Conservation (phyloP, 2,329 filamentous ascomycete genomes). For the Cladosporium sp. region DNA sequence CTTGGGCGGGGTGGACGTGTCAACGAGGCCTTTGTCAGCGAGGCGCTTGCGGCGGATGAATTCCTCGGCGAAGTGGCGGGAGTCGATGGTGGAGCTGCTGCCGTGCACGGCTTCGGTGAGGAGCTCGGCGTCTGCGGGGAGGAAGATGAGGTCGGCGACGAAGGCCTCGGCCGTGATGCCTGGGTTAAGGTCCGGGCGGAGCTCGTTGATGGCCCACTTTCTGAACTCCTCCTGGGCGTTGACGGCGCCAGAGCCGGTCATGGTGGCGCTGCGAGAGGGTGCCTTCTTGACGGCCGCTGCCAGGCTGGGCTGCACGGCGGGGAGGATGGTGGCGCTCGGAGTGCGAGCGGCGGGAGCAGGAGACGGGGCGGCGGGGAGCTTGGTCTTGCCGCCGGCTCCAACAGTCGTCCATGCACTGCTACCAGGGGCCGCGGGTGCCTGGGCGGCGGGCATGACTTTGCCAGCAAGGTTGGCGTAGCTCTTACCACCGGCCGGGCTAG, state of each 20-base stretch:
- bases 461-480: conserved; percentile 92
- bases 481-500: conserved; percentile 59
- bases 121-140: conserved; percentile 73
- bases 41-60: conserved; percentile 90
- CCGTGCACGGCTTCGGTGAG: conserved; percentile 89
- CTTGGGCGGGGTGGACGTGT: conserved; percentile 52
- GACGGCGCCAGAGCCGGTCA: conserved; percentile 46
- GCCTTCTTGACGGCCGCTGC: conserved; percentile 32
- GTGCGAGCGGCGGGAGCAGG: conserved; percentile 44
- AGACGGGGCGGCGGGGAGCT: conserved; percentile 59
- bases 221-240: conserved; percentile 86
- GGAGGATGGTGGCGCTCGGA: conserved; percentile 42
- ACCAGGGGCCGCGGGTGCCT: conserved; percentile 44
- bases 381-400: conserved; percentile 87
- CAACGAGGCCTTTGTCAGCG: conserved; percentile 84
- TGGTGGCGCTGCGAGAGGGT: conserved; percentile 53
- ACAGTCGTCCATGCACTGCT: conserved; percentile 81
- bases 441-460: conserved; percentile 54
- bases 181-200: conserved; percentile 68
- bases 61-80: conserved; percentile 88
- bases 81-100: conserved; percentile 83
- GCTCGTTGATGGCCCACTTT: conserved; percentile 81
- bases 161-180: conserved; percentile 74
- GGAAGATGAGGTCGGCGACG: conserved; percentile 66
- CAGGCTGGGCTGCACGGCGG: conserved; percentile 25